phyloP scores from a whole-genome alignment of 345 rosid genomes.

The Reutealis trisperma region DNA sequence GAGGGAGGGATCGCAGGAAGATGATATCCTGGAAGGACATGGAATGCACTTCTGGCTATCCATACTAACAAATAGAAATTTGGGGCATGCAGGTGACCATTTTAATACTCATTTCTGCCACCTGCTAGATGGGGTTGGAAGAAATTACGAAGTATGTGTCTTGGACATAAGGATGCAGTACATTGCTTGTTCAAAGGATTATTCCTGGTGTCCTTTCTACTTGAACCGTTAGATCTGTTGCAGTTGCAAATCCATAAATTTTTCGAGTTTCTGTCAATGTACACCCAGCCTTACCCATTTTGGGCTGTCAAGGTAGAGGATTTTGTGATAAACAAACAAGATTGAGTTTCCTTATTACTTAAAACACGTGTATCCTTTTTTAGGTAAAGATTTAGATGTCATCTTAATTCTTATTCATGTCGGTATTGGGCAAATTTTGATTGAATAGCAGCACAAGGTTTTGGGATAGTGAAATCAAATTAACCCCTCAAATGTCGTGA shows the following conservation, averaged over 20 bases:
- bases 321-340: background rate
- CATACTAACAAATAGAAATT: conserved; percentile 18
- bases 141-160: background rate
- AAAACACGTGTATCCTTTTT: background rate
- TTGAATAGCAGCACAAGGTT: background rate
- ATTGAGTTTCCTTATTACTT: background rate
- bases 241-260: background rate
- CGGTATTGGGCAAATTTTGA: background rate
- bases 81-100: background rate
- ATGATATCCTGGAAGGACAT: conserved; percentile 88
- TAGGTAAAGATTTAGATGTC: background rate
- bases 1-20: conserved; percentile 90
- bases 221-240: background rate
- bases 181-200: background rate
- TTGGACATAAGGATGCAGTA: background rate
- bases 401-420: too few species aligned
- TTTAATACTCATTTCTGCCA: background rate
- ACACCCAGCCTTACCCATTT: background rate
- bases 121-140: background rate
- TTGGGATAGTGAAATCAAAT: background rate
- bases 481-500: background rate
- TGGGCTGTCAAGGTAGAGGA: background rate
- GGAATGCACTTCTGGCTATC: conserved; percentile 52
- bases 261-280: background rate
- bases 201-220: background rate